Conservation (phyloP, 257 asterid genomes). For the Ehretia macrophylla region DNA sequence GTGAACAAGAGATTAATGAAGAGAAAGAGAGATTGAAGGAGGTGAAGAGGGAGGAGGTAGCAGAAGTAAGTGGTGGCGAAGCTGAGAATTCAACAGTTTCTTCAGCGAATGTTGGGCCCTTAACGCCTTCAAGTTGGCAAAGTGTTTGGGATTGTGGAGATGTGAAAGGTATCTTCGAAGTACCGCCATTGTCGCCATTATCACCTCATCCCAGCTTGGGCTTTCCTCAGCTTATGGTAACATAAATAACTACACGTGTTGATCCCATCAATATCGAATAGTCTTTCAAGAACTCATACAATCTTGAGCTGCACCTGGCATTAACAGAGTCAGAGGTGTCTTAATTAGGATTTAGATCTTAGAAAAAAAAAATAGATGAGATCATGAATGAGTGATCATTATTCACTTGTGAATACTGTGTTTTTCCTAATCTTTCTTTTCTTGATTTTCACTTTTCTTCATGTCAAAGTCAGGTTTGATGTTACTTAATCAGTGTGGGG, state of each 20-base stretch:
- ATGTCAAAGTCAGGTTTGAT: no score
- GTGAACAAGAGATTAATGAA: conserved; percentile 20
- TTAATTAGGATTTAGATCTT: neutral
- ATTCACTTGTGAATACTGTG: no score
- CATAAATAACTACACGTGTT: conserved; percentile 4
- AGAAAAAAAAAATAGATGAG: neutral
- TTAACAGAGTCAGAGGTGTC: conserved; percentile 42
- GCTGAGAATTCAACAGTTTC: conserved; percentile 8
- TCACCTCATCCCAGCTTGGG: conserved; percentile 41
- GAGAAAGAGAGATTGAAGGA: conserved; percentile 29
- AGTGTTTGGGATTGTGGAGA: conserved; percentile 72
- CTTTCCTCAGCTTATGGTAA: conserved; percentile 32
- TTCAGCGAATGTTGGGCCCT: conserved; percentile 38
- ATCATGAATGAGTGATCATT: neutral
- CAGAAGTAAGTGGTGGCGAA: neutral
- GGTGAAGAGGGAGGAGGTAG: conserved; percentile 38
- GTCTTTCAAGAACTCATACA: no score
- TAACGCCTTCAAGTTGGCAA: conserved; percentile 88
- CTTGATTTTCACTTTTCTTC: no score
- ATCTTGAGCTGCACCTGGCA: conserved; percentile 43
- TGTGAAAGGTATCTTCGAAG: conserved; percentile 70
- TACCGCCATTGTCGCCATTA: conserved; percentile 76
- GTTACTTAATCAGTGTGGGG: neutral
- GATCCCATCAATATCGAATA: neutral
- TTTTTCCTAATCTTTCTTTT: neutral